Percentiles rank a stretch among this genome's conserved stretches.
phyloP scores from a whole-genome alignment of 495 filamentous ascomycete species.

The Thermochaetoides thermophila region DNA sequence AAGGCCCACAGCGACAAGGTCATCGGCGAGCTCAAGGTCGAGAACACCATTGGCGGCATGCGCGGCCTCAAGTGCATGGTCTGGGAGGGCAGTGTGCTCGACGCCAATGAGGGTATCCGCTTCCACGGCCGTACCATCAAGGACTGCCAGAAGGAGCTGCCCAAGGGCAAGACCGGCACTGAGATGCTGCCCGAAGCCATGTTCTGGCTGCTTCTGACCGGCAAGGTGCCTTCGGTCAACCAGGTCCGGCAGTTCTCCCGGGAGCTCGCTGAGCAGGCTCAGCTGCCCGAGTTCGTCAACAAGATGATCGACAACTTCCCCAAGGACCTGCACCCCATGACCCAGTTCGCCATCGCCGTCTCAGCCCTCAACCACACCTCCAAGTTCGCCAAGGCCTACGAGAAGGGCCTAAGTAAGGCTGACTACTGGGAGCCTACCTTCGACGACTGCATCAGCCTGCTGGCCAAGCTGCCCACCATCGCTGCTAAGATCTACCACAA shows the following conservation, averaged over 20 bases:
- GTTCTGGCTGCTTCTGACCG: slow-evolving; percentile 98
- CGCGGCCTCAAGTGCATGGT: slow-evolving; percentile 94
- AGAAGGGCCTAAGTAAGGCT: slow-evolving; percentile 74
- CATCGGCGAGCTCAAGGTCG: slow-evolving; percentile 86
- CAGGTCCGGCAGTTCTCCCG: slow-evolving; percentile 73
- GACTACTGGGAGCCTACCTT: slow-evolving; percentile 99
- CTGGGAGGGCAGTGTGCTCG: slow-evolving; percentile 96
- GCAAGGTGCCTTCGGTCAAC: slow-evolving; percentile 66
- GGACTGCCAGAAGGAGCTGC: slow-evolving; percentile 86
- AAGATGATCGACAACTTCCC: slow-evolving; percentile 88
- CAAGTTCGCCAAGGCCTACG: slow-evolving; percentile 84
- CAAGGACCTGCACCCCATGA: slow-evolving; percentile 86
- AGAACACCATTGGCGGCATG: slow-evolving; percentile 91
- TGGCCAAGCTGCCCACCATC: slow-evolving; percentile 92
- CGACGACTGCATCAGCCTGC: slow-evolving; percentile 83
- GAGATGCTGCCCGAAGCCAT: slow-evolving; percentile 99
- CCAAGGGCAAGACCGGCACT: slow-evolving; percentile 84
- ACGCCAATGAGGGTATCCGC: slow-evolving; percentile 91
- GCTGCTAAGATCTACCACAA: slow-evolving; percentile 96
- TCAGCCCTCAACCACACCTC: slow-evolving; percentile 86
- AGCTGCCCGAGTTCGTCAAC: slow-evolving; percentile 69
- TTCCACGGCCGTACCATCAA: slow-evolving; percentile 97
- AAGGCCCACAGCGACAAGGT: slow-evolving; percentile 70
- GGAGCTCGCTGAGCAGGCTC: slow-evolving; percentile 74
- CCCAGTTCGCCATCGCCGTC: slow-evolving; percentile 87